Conservation (phyloP, 2,329 filamentous ascomycete genomes). For the Fusarium sp. region DNA sequence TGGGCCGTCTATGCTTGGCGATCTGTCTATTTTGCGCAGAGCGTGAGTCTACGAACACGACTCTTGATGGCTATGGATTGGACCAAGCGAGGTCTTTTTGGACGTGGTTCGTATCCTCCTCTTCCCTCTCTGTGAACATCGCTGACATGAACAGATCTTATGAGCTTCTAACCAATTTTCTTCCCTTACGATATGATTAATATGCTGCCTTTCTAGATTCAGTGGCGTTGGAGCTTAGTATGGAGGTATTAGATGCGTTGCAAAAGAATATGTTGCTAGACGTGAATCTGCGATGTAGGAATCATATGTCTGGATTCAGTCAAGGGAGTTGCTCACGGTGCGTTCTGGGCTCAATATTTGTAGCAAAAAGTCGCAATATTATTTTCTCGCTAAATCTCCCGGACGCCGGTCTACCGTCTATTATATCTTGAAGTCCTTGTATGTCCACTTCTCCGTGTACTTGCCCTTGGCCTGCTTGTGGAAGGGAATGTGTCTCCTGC, state of each 20-base stretch:
- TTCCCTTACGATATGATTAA: background rate
- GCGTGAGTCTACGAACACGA: constrained; percentile 90
- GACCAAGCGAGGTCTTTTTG: constrained; percentile 96
- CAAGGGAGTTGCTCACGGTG: background rate
- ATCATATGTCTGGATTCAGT: background rate
- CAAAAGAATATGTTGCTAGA: constrained; percentile 13
- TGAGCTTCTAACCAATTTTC: constrained; percentile 58
- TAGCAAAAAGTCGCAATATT: constrained; percentile 31
- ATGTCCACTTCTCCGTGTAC: constrained; percentile 94
- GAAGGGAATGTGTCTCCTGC: constrained; percentile 80
- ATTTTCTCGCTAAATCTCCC: constrained; percentile 36
- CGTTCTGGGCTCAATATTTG: background rate
- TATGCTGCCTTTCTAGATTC: constrained; percentile 5
- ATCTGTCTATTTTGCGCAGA: constrained; percentile 97
- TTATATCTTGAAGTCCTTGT: constrained; percentile 82
- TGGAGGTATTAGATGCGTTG: constrained; percentile 6
- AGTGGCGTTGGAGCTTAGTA: constrained; percentile 24
- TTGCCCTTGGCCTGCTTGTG: constrained; percentile 84
- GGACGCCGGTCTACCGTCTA: constrained; percentile 27
- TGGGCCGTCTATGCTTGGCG: constrained; percentile 97
- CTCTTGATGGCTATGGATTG: constrained; percentile 96
- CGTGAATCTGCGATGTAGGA: background rate
- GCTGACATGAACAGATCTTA: constrained; percentile 56
- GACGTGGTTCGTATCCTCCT: constrained; percentile 77
- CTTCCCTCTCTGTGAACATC: background rate